Percentiles rank a stretch among this genome's conserved stretches.
phyloP scores from a whole-genome alignment of 306 rosid genomes.

The Vigna radiata region DNA sequence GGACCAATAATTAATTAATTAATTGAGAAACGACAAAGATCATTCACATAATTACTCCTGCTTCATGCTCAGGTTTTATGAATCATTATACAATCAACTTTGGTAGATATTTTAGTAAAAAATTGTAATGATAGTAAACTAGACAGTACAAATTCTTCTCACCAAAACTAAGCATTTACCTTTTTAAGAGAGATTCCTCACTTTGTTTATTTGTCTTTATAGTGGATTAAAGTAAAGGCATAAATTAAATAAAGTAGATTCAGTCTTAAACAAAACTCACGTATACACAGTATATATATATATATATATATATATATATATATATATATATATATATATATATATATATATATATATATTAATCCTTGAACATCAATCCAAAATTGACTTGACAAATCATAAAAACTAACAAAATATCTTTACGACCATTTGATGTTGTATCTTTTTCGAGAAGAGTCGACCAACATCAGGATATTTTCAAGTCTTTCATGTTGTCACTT shows the following conservation, averaged over 20 bases:
- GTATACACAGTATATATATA: constrained; percentile 1
- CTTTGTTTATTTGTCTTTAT: no score
- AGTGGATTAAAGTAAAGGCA: no score
- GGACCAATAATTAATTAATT: neutral
- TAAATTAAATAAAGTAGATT: no score
- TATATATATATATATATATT: no score
- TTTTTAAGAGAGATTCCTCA: neutral
- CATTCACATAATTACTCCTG: neutral
- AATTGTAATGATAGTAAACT: neutral
- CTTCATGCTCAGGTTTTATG: no score
- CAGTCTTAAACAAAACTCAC: neutral
- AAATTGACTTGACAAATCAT: neutral
- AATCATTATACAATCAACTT: neutral
- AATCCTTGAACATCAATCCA: neutral
- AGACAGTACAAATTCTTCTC: neutral
- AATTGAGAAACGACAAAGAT: neutral
- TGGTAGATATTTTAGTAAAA: neutral
- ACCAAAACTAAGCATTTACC: neutral
- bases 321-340: no score
- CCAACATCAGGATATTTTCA: no score
- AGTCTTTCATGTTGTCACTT: neutral
- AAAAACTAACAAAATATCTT: neutral
- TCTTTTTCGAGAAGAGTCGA: neutral
- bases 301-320: no score
- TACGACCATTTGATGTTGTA: neutral